A percentile compares a stretch with the other conserved stretches of the same genome.
Evolutionary conservation across 169 alveolate genomes (phyloP).

Genomic region (Perkinsus marinus): DNA sequence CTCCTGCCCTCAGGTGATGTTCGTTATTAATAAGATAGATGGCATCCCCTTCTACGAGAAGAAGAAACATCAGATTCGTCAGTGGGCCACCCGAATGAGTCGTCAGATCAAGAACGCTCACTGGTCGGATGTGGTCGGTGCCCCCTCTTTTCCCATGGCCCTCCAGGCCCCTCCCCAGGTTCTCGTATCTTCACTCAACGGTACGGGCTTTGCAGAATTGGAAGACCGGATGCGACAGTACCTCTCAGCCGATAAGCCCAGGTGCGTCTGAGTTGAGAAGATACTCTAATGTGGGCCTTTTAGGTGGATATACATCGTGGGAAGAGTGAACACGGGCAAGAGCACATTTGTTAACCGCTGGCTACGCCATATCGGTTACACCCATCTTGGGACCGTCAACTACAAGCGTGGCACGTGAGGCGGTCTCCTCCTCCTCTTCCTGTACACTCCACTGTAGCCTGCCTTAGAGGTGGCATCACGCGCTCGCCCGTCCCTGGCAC

Average conservation of each 20-base stretch:
- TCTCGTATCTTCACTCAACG: slow-evolving; percentile 39
- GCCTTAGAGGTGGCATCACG: slow-evolving; percentile 57
- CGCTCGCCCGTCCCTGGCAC: slow-evolving; percentile 68
- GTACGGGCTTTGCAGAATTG: slow-evolving; percentile 33
- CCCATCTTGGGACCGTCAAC: neutral
- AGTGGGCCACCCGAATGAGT: slow-evolving; percentile 61
- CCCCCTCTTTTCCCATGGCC: neutral
- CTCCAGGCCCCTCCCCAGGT: neutral
- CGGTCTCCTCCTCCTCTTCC: slow-evolving; percentile 37
- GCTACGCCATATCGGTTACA: slow-evolving; percentile 49
- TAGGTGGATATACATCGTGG: slow-evolving; percentile 48
- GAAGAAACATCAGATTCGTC: slow-evolving; percentile 28
- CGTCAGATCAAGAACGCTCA: slow-evolving; percentile 60
- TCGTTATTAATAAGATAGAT: slow-evolving; percentile 60
- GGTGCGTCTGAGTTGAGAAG: neutral
- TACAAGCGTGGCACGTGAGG: slow-evolving; percentile 9
- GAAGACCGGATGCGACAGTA: slow-evolving; percentile 44
- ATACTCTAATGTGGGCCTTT: too few relatives aligned
- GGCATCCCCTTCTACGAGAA: slow-evolving; percentile 39
- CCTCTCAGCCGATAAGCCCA: neutral
- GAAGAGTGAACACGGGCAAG: slow-evolving; percentile 65
- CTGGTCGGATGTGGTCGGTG: slow-evolving; percentile 39
- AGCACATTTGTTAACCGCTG: slow-evolving; percentile 63
- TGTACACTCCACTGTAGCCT: slow-evolving; percentile 36
- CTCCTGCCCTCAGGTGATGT: slow-evolving; percentile 28